Evolutionary conservation across 1,284 basidiomycete species (phyloP).

Genomic region (Mycena sp.): DNA sequence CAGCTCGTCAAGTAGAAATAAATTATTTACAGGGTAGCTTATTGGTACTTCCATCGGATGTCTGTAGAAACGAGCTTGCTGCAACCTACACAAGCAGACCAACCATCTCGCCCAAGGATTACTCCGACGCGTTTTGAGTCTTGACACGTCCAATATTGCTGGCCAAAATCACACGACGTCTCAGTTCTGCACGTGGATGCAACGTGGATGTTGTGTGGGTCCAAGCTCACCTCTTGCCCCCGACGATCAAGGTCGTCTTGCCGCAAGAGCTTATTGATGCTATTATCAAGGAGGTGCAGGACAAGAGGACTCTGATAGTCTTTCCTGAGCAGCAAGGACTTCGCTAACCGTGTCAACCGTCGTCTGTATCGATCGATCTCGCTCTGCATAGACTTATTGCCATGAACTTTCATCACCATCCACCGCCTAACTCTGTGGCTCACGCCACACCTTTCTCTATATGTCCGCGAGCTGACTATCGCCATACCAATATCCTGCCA

Average conservation of each 20-base stretch:
- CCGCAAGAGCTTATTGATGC: constrained; percentile 9
- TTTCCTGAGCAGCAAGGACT: not conserved
- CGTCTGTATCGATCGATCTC: not conserved
- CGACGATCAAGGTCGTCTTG: not conserved
- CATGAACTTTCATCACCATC: not conserved
- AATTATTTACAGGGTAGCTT: too few species aligned
- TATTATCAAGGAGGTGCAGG: not conserved
- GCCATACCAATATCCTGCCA: not conserved
- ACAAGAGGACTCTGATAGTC: not conserved
- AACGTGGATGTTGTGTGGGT: too few species aligned
- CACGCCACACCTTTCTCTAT: not conserved
- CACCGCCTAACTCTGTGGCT: not conserved
- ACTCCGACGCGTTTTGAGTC: too few species aligned
- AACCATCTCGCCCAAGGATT: too few species aligned
- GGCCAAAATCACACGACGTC: too few species aligned
- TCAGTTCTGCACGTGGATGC: too few species aligned
- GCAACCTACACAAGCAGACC: too few species aligned
- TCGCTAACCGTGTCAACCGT: not conserved
- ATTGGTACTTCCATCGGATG: too few species aligned
- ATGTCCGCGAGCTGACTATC: constrained; percentile 1
- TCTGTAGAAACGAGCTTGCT: too few species aligned
- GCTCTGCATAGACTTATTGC: not conserved
- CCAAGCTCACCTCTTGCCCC: too few species aligned
- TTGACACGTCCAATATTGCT: too few species aligned
- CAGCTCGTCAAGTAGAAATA: too few species aligned